Conservation (phyloP, 2,329 filamentous ascomycete genomes). For the Aspergillus quadrilineatus region DNA sequence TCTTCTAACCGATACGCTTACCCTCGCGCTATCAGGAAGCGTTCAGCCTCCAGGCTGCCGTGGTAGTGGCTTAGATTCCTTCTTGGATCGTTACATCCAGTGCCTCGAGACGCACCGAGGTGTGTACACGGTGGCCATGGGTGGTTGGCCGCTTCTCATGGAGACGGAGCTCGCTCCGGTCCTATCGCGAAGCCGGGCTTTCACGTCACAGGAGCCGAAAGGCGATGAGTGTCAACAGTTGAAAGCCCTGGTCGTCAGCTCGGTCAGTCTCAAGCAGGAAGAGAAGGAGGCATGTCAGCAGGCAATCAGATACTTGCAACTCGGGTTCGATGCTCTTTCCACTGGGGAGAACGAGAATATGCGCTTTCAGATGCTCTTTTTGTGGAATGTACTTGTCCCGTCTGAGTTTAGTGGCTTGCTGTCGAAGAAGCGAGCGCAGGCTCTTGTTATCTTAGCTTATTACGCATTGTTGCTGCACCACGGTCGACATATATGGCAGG, state of each 20-base stretch:
- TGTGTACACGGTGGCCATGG: too few species aligned
- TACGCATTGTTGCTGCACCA: constrained; percentile 5
- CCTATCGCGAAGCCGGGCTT: too few species aligned
- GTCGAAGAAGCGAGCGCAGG: background rate
- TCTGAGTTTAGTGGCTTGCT: background rate
- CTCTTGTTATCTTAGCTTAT: background rate
- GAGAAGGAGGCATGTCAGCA: background rate
- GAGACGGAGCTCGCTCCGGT: too few species aligned
- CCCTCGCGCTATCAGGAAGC: background rate
- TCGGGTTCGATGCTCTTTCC: constrained; percentile 6
- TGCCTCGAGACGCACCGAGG: too few species aligned
- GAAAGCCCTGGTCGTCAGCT: background rate
- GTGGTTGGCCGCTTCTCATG: too few species aligned
- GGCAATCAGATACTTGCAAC: constrained; percentile 2
- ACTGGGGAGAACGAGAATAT: background rate
- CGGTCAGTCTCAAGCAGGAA: background rate
- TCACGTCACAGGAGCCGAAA: too few species aligned
- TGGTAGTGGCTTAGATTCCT: too few species aligned
- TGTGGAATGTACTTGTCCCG: constrained; percentile 4
- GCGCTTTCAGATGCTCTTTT: constrained; percentile 7
- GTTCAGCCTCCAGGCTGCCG: too few species aligned
- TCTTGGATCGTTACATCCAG: too few species aligned
- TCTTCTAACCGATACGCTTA: constrained; percentile 5
- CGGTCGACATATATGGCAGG: constrained; percentile 2
- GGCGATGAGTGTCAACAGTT: background rate